Base-by-base conservation (phyloP, 352 stramenopile species). In the Aphanomyces stellatus region DNA sequence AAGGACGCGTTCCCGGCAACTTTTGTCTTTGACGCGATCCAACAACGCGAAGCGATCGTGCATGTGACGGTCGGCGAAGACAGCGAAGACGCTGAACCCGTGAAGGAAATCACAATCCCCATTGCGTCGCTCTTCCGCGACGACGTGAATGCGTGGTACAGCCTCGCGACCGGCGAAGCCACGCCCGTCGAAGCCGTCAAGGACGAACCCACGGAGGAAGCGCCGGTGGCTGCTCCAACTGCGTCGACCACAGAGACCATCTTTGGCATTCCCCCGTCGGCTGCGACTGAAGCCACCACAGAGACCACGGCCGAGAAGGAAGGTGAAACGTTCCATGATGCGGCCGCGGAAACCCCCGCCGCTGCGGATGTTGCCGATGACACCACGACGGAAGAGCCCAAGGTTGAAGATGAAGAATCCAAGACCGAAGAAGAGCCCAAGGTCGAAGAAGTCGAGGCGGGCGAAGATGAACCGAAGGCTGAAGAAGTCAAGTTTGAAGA, bases 1-100 rank as follows among this genome's bases (percentile, higher is more conserved):
- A 57, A 33, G 30, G 49, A 57, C 25, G 60, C 25, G 25, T 85
- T 92, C 69, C 85, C 83, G 11, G 77, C 75, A 11, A 84, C 76
- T 31, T 88, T 94, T 46, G 79, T 88, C 48, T 94, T 92, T 56
- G 85, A 94, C 62, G 82, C 79, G 0, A 80, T 94, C 69, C 85
- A 91, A 70, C 91, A 84, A 40, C 83, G 83, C 25, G 85, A 94
- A 70, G 83, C 85, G 19, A 71, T 91, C 4, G 80, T 91, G 72
- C 88, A 73, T 22, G 76, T 94, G 62, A 78, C 85, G 24, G 77
- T 94, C 19, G 73, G 70, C 28, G 74, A 80, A 24, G 76, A 90
- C 19, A 77, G 85, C 1, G 80, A 81, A 0, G 78, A 70, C 2
- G 51, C 71, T 8, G 42, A 90, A 48, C 68, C 80, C 0, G 65